Conservation (phyloP, 1,284 basidiomycete genomes). For the Puccinia horiana region DNA sequence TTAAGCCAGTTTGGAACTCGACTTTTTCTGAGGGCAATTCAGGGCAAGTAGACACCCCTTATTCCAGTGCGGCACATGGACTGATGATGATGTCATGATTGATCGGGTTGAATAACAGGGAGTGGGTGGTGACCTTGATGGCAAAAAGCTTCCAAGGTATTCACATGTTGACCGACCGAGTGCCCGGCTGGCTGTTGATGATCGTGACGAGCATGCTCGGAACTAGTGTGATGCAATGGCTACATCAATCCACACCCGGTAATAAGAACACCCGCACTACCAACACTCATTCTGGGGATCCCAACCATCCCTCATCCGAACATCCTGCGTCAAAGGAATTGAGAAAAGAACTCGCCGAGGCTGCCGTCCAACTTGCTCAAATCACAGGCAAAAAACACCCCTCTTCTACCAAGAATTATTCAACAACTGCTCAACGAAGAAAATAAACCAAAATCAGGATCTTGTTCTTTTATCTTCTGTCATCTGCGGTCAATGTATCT, state of each 20-base stretch:
- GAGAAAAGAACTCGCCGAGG: conserved; percentile 23
- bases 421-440: conserved; percentile 4
- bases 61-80: background rate
- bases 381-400: background rate
- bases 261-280: background rate
- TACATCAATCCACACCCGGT: conserved; percentile 13
- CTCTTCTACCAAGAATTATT: background rate
- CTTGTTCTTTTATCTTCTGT: background rate
- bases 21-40: conserved; percentile 39
- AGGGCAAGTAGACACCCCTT: conserved; percentile 6
- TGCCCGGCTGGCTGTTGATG: conserved; percentile 47
- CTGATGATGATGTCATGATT: background rate
- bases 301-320: background rate
- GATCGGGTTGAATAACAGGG: background rate
- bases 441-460: background rate
- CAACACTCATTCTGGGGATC: background rate
- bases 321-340: conserved; percentile 3
- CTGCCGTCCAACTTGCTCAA: conserved; percentile 33
- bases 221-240: conserved; percentile 42
- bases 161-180: conserved; percentile 32
- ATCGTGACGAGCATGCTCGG: conserved; percentile 43
- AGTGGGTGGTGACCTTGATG: conserved; percentile 26
- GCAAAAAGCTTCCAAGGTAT: conserved; percentile 23
- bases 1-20: conserved; percentile 43
- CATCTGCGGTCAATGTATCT: background rate